These are phyloP conservation scores for Aspergillus sp. DNA, from an alignment of 2,329 filamentous ascomycete species.

Conservation along the genomic window DNA sequence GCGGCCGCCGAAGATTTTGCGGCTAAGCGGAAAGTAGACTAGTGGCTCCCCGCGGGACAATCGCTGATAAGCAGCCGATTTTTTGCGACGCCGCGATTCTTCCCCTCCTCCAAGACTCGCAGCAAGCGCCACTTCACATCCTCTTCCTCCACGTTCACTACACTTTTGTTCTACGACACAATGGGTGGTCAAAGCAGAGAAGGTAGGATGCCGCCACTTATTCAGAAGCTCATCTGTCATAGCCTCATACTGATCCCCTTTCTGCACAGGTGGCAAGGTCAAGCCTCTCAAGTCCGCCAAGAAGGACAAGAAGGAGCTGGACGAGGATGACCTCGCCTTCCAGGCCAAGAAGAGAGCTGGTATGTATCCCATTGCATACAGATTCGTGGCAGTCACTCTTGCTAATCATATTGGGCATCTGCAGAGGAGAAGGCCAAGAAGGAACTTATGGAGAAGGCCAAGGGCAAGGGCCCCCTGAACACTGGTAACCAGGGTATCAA, in stretches of 20 bases:
- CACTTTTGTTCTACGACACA: conserved; percentile 28
- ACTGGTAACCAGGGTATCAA: conserved; percentile 87
- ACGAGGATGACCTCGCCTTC: conserved; percentile 83
- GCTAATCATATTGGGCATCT: conserved; percentile 9
- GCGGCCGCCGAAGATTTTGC: conserved; percentile 19
- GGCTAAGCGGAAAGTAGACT: conserved; percentile 22
- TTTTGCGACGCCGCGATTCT: conserved; percentile 11
- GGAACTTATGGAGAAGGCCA: conserved; percentile 77
- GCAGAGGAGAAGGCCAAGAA: conserved; percentile 82
- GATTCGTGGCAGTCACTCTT: neutral
- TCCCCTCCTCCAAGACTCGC: conserved; percentile 20
- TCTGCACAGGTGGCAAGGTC: conserved; percentile 69
- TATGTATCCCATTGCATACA: conserved; percentile 49
- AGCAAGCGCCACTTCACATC: conserved; percentile 15
- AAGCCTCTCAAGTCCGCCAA: conserved; percentile 88
- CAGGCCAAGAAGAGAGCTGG: conserved; percentile 82
- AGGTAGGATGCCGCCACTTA: conserved; percentile 45
- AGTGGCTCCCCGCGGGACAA: conserved; percentile 19
- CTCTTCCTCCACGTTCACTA: conserved; percentile 5
- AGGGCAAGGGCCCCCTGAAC: conserved; percentile 86
- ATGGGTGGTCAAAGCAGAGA: conserved; percentile 71
- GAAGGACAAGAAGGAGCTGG: conserved; percentile 78
- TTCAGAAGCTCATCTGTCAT: neutral
- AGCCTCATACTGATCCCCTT: neutral
- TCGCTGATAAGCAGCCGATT: conserved; percentile 27